A percentile compares a stretch with the other conserved stretches of the same genome.
These are phyloP conservation scores for Talaromyces sp. DNA, from an alignment of 2,329 filamentous ascomycete genomes.

Conservation along the genomic window DNA sequence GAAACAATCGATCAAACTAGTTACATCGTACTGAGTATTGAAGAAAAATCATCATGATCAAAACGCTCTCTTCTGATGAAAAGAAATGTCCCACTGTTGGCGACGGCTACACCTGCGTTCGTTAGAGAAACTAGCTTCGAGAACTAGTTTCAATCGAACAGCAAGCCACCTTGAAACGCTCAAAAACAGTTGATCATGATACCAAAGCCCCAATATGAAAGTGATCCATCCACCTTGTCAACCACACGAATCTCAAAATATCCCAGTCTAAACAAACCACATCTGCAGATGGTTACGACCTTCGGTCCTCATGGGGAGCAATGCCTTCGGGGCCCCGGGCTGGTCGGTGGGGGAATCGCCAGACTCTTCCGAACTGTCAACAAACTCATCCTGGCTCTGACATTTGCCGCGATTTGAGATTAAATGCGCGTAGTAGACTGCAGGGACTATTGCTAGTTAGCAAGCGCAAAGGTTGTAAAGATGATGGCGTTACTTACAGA, in stretches of 20 bases:
- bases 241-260: not conserved
- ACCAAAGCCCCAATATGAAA: not conserved
- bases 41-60: not conserved
- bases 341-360: not conserved
- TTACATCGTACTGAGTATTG: not conserved
- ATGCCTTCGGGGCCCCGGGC: not conserved
- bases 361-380: constrained; percentile 25
- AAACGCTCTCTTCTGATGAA: not conserved
- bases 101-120: not conserved
- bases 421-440: constrained; percentile 94
- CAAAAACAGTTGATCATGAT: not conserved
- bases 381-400: constrained; percentile 8
- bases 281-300: constrained; percentile 17
- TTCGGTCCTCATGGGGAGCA: constrained; percentile 4
- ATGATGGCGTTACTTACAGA: constrained; percentile 45
- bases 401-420: constrained; percentile 72
- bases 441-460: constrained; percentile 53
- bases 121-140: not conserved
- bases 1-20: constrained; percentile 12
- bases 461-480: not conserved
- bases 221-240: not conserved
- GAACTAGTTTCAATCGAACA: not conserved
- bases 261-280: constrained; percentile 17
- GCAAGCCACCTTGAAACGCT: not conserved
- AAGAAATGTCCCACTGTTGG: not conserved